Evolutionary conservation across 1,139 yeast genomes (phyloP).

Genomic region (Candida frijolesensis): DNA sequence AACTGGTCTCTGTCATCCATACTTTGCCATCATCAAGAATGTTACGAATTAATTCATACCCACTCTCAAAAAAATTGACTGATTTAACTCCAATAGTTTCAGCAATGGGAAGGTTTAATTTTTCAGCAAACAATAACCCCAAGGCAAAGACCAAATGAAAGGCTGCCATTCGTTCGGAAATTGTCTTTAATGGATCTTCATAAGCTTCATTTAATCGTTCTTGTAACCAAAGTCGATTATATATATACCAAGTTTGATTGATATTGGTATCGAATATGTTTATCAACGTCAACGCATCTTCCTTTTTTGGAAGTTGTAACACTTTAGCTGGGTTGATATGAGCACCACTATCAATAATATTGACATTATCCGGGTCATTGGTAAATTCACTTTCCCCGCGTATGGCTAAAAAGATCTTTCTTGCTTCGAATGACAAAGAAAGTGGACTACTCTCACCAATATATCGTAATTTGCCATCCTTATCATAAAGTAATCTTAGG

Average conservation of each 20-base stretch:
- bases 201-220: conserved; percentile 11
- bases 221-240: conserved; percentile 13
- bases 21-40: conserved; percentile 21
- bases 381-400: conserved; percentile 16
- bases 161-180: conserved; percentile 14
- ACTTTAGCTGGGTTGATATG: neutral
- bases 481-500: conserved; percentile 12
- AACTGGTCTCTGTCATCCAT: conserved; percentile 44
- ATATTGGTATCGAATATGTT: conserved; percentile 11
- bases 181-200: conserved; percentile 9
- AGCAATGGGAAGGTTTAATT: conserved; percentile 11
- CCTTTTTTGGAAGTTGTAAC: conserved; percentile 12
- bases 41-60: conserved; percentile 14
- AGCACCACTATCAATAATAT: conserved; percentile 12
- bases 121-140: conserved; percentile 17
- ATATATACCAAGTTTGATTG: conserved; percentile 15
- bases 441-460: conserved; percentile 29
- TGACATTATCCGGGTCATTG: conserved; percentile 12
- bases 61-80: conserved; percentile 16
- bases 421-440: conserved; percentile 24
- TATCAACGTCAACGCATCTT: conserved; percentile 8
- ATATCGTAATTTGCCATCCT: conserved; percentile 22
- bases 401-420: conserved; percentile 20
- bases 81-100: conserved; percentile 9
- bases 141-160: conserved; percentile 15